Conservation (phyloP, 2,329 filamentous ascomycete genomes). For the Zasmidium angulare region DNA sequence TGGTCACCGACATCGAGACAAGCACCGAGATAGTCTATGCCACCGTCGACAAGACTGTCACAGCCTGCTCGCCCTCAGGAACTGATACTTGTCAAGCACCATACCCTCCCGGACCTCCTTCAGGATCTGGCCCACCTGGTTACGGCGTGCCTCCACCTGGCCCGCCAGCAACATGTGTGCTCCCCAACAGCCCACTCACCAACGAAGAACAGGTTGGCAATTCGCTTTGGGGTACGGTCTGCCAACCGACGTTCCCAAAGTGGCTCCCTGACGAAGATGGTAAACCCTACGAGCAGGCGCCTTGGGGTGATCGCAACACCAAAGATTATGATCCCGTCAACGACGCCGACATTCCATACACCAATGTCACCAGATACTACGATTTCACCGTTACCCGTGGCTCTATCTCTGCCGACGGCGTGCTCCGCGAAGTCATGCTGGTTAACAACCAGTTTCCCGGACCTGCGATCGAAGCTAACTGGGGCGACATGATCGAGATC, state of each 20-base stretch:
- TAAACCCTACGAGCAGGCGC: slow-evolving; percentile 15
- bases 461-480: slow-evolving; percentile 34
- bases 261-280: slow-evolving; percentile 22
- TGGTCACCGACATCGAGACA: background rate
- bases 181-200: slow-evolving; percentile 19
- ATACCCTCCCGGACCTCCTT: background rate
- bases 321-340: slow-evolving; percentile 30
- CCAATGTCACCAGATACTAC: slow-evolving; percentile 30
- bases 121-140: background rate
- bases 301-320: slow-evolving; percentile 27
- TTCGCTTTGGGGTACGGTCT: slow-evolving; percentile 24
- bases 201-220: slow-evolving; percentile 27
- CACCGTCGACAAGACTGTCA: slow-evolving; percentile 8
- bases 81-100: slow-evolving; percentile 2
- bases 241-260: slow-evolving; percentile 24
- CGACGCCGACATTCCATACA: slow-evolving; percentile 26
- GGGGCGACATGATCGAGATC: slow-evolving; percentile 37
- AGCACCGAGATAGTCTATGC: slow-evolving; percentile 3
- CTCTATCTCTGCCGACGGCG: slow-evolving; percentile 28
- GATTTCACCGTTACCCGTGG: slow-evolving; percentile 27
- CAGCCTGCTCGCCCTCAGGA: background rate
- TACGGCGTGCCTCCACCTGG: background rate
- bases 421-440: slow-evolving; percentile 21
- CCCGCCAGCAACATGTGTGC: slow-evolving; percentile 8
- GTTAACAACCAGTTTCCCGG: slow-evolving; percentile 33